These are phyloP conservation scores for Pythium aquatile DNA, from an alignment of 352 stramenopile genomes.

Conservation along the genomic window DNA sequence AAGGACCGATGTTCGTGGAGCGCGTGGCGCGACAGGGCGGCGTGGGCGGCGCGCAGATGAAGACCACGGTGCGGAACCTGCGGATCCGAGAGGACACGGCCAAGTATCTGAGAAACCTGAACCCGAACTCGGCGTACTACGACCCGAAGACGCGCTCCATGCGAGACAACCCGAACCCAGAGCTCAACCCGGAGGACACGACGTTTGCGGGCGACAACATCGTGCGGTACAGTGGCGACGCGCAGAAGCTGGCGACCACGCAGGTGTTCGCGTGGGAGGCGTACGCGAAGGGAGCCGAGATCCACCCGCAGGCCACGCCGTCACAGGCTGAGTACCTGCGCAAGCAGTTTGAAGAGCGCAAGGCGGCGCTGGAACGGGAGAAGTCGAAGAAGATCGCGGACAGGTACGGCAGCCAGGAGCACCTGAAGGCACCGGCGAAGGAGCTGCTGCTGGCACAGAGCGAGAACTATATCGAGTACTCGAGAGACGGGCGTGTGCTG, in stretches of 20 bases:
- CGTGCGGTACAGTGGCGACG: constrained; percentile 90
- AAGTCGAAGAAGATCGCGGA: constrained; percentile 86
- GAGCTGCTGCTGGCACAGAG: constrained; percentile 85
- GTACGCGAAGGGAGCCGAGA: constrained; percentile 87
- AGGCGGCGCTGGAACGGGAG: constrained; percentile 63
- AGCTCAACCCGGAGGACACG: constrained; percentile 91
- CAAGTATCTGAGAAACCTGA: constrained; percentile 99
- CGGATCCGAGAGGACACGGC: constrained; percentile 99
- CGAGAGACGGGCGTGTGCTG: constrained; percentile 88
- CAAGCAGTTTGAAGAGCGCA: constrained; percentile 90
- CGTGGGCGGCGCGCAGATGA: constrained; percentile 98
- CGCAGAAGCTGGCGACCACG: constrained; percentile 91
- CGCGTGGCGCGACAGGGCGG: constrained; percentile 94
- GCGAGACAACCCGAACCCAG: constrained; percentile 97
- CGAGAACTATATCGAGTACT: constrained; percentile 93
- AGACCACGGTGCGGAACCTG: constrained; percentile 96
- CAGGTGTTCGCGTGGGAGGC: constrained; percentile 97
- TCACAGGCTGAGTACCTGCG: constrained; percentile 95
- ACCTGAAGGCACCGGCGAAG: constrained; percentile 84
- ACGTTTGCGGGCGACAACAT: constrained; percentile 97
- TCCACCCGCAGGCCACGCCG: constrained; percentile 96
- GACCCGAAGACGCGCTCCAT: constrained; percentile 99
- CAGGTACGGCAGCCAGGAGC: constrained; percentile 95
- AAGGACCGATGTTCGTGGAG: constrained; percentile 93
- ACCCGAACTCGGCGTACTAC: constrained; percentile 98